Base-by-base conservation (phyloP, 148 eudicot species). In the Beta vulgaris region DNA sequence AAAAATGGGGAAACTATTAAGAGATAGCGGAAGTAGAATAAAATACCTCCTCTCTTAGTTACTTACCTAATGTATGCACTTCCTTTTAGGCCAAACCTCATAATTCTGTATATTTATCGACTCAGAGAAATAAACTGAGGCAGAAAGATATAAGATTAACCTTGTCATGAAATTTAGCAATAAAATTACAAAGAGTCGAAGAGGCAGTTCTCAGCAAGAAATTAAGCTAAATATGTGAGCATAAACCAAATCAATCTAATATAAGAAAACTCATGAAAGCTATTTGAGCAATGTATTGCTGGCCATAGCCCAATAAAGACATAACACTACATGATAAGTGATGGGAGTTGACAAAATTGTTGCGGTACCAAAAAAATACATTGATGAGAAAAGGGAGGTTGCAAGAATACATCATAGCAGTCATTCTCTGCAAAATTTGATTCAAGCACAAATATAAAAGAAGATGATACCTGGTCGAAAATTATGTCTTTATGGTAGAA, bases 391-490 rank as follows among this genome's bases (percentile, higher is more conserved):
- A 21, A 21, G 25, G 57, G 25, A 25, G 10, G 12, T n/a, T n/a
- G 43, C 43, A 5, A 2, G 26, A 25, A 6, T 51, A 6, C 7
- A 51, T 18, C 26, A 69, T 67, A 19, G 32, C 21, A 35, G 13
- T 26, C 16, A 53, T 15, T 32, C 7, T 39, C n/a, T 55, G 40
- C 46, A 71, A 51, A 51, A 71, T 29, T 25, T 65, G 31, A 36
- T 65, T 10, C 18, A 25, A 65, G 31, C 69, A 37, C 48, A 9
- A 65, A 21, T n/a, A 0, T 11, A 65, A 16, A 36, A 26, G 28
- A 19, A 58, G n/a, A 28, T 7, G 51, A 39, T 73, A 73, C 76
- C 76, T 73, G 51, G 49, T 29, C 34, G 39, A 51, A 69, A 53
- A 10, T 23, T 55, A 54, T 21, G 42, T 51, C n/a, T 49, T 49